Conservation (phyloP, 202 grass and related monocot genomes). For the Brachypodium distachyon region DNA sequence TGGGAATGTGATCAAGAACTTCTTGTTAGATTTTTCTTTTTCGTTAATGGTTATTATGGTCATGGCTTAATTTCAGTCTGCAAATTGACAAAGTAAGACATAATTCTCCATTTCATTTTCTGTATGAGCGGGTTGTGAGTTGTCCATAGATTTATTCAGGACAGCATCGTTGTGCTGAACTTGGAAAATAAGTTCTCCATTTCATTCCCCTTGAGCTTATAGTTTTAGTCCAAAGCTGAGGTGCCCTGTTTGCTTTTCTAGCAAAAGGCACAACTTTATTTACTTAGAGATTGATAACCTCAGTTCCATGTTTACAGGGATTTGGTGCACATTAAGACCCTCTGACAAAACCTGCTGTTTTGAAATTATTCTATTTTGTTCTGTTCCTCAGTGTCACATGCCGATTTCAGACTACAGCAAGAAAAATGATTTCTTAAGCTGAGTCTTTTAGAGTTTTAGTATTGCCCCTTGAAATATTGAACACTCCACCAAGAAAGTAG, state of each 20-base stretch:
- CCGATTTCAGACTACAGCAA: not conserved
- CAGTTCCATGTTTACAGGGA: not conserved
- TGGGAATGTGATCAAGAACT: not conserved
- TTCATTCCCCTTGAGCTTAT: not conserved
- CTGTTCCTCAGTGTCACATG: not conserved
- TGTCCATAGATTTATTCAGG: too few species aligned
- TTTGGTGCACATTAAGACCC: not conserved
- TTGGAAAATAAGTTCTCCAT: not conserved
- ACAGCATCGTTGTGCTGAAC: not conserved
- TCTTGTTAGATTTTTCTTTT: not conserved
- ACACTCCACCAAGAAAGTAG: not conserved
- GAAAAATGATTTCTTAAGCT: not conserved
- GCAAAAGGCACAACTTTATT: not conserved
- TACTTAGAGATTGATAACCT: not conserved
- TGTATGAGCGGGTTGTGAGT: not conserved
- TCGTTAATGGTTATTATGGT: not conserved
- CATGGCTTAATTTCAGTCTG: not conserved
- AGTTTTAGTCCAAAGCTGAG: not conserved
- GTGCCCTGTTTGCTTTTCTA: not conserved
- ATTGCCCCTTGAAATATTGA: not conserved
- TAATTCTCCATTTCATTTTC: not conserved
- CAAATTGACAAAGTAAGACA: not conserved
- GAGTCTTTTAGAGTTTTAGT: not conserved
- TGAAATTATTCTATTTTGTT: not conserved
- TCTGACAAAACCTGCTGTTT: not conserved